phyloP scores from a whole-genome alignment of 2,329 filamentous ascomycete species.

The Pyrenophora teres region DNA sequence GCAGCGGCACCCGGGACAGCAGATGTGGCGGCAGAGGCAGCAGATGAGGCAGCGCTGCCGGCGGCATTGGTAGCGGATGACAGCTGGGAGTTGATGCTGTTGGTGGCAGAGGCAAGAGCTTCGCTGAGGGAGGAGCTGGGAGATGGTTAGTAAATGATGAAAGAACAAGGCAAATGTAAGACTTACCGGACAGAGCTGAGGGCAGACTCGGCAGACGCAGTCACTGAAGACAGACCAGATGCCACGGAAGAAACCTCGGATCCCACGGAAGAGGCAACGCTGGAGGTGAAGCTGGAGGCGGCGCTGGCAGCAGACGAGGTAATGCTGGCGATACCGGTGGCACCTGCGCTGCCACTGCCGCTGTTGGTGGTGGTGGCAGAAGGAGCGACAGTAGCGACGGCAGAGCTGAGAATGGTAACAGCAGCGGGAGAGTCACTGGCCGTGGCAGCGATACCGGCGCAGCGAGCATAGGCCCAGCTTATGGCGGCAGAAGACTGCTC shows the following conservation, averaged over 20 bases:
- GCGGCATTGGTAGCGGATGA: slow-evolving; percentile 13
- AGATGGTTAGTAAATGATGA: no score
- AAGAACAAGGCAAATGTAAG: no score
- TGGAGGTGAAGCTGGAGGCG: slow-evolving; percentile 20
- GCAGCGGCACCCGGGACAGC: slow-evolving; percentile 24
- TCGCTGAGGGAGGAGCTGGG: slow-evolving; percentile 12
- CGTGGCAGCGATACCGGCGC: slow-evolving; percentile 31
- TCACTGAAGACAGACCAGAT: slow-evolving; percentile 2
- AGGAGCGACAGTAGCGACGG: slow-evolving; percentile 11
- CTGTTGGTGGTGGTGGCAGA: background rate
- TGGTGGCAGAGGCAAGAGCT: slow-evolving; percentile 2
- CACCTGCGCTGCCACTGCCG: background rate
- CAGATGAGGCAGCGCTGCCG: slow-evolving; percentile 13
- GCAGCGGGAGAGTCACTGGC: slow-evolving; percentile 20
- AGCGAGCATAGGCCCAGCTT: slow-evolving; percentile 41
- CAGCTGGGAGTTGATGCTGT: background rate
- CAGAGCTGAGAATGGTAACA: slow-evolving; percentile 22
- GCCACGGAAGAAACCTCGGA: slow-evolving; percentile 15
- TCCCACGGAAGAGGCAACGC: slow-evolving; percentile 5
- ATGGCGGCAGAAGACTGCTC: slow-evolving; percentile 37
- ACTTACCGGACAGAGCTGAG: background rate
- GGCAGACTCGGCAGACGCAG: slow-evolving; percentile 11
- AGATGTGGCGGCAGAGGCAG: slow-evolving; percentile 20
- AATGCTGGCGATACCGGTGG: background rate
- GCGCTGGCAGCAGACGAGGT: slow-evolving; percentile 16